Evolutionary conservation across 345 rosid species (phyloP).

Genomic region (Dipteronia dyeriana): DNA sequence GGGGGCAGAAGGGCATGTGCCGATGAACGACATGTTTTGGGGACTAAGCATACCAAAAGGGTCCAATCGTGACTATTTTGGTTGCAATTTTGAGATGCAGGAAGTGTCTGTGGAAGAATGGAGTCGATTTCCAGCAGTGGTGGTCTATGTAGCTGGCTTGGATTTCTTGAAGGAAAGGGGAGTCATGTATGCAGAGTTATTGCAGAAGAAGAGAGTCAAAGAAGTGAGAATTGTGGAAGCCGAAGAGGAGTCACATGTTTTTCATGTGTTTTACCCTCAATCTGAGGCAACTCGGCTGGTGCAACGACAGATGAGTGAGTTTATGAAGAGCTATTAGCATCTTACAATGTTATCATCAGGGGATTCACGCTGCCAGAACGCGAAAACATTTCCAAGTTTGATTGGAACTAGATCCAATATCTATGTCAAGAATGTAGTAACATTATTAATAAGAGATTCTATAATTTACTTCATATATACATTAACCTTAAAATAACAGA

Average conservation of each 20-base stretch:
- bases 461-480: not conserved
- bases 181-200: slow-evolving; percentile 44
- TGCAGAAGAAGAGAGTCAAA: slow-evolving; percentile 43
- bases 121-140: slow-evolving; percentile 45
- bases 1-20: slow-evolving; percentile 29
- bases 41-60: slow-evolving; percentile 54
- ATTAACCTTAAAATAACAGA: not conserved
- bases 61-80: slow-evolving; percentile 44
- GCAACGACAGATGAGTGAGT: slow-evolving; percentile 49
- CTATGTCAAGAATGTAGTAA: not conserved
- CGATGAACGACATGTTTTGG: slow-evolving; percentile 63
- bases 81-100: slow-evolving; percentile 52
- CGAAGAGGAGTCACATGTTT: slow-evolving; percentile 45
- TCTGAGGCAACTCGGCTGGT: slow-evolving; percentile 51
- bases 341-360: not conserved
- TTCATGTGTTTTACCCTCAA: slow-evolving; percentile 50
- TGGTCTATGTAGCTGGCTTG: slow-evolving; percentile 52
- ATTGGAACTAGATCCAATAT: not conserved
- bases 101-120: slow-evolving; percentile 38
- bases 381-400: not conserved
- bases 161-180: slow-evolving; percentile 74
- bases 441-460: not conserved
- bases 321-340: slow-evolving; percentile 37
- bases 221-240: slow-evolving; percentile 46
- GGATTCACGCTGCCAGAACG: slow-evolving; percentile 1